Base-by-base conservation (phyloP, 2,329 filamentous ascomycete species). In the Claviceps sorghi region DNA sequence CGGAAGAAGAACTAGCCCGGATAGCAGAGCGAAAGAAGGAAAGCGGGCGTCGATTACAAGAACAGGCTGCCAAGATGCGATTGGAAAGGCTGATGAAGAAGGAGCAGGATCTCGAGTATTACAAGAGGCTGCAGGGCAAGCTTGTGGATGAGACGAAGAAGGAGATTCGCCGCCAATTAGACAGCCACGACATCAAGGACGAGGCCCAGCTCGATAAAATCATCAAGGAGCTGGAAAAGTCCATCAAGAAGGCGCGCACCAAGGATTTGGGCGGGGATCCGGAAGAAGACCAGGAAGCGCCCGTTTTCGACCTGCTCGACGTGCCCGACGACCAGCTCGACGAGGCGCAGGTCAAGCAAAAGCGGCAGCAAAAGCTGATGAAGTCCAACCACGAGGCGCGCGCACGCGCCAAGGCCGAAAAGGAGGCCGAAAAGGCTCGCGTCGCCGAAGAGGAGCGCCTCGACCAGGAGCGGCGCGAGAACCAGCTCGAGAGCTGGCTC, bases 11-110 rank as follows among this genome's bases (percentile, higher is more conserved):
- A 66, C 77, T 98, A 17, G 88, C 87, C 2, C 78, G 82, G 42
- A 88, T 94, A 57, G 89, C 91, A 11, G 93, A 98, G 72, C 85
- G 91, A 65, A 88, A 95, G 64, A 95, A 94, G 66, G 93, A 98
- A 68, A 93, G 88, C 59, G 93, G 93, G 0, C 78, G 93, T 57
- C 78, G 94, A 46, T 65, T 98, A 29, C 93, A 98, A 66, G 89
- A 96, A 61, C 93, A 98, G 67, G 93, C 93, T 0, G 91, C 91
- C 10, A 97, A 95, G 68, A 95, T 96, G 88, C 84, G 93, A 8
- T 72, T 98, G 0, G 93, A 98, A 58, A 95, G 95, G 61, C 74
- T 98, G 47, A 88, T 97, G 65, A 86, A 87, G 63, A 98, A 98
- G 68, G 93, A 98, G 69, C 83, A 95, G 64, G 90, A 97, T 64